Evolutionary conservation across 106 monocot genomes (phyloP), one percentile per base, ranked within the genome.

Genomic region (Phalaenopsis equestris): DNA sequence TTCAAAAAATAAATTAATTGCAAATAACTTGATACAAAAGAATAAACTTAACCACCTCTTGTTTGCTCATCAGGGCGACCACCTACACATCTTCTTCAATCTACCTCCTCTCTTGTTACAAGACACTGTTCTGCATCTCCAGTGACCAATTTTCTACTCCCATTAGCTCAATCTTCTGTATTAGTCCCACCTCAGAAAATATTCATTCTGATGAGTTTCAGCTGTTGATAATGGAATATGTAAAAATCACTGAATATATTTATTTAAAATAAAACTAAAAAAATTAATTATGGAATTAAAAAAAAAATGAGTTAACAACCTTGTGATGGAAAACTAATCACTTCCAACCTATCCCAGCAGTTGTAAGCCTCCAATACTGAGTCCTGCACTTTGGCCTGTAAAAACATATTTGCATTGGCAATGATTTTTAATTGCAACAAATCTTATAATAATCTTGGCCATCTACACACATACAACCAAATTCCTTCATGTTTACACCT

Each of bases 311-410:
- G 0, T 67, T 36, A 67, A 36, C 30, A 68, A 78, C 78, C 56
- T 56, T 36, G 55, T 39, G 8, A 37, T 56, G 78, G n/a, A 56
- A 57, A 12, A 39, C 37, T 76, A 16, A 80, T 75, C 75, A 82
- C 89, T 47, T 89, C 87, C 5, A 91, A 42, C 1, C 14, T 73
- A 75, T 85, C 76, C 91, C 91, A 89, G 30, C 70, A 47, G 4
- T 64, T 43, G 70, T 87, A 87, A 8, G 89, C 89, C 8, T 89
- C 85, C 3, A 3, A 6, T 0, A 24, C 81, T 75, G 84, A 30
- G 15, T 70, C 19, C 38, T 88, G 56, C 56, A 89, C 82, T 57
- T 36, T 38, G 3, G n/a, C 41, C 91, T 91, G 86, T 39, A 65
- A 64, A 24, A 46, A 75, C 24, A 56, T 5, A 11, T 56, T 15